These are phyloP conservation scores for Bassia scoparia DNA, from an alignment of 148 eudicot species.

Conservation along the genomic window DNA sequence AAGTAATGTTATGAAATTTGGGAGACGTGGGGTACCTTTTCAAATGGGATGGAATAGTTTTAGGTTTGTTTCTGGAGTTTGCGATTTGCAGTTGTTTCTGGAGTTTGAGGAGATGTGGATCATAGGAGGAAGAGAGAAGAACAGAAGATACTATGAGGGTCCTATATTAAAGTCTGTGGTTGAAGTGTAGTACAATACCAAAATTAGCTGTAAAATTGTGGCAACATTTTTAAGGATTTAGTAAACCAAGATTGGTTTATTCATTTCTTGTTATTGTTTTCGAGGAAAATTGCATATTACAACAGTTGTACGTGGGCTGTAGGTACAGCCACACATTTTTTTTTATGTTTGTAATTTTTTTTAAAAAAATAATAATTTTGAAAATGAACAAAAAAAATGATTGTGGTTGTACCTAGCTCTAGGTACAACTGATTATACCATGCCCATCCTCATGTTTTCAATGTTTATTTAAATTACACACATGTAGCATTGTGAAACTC, in stretches of 20 bases:
- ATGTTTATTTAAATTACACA: too few relatives aligned
- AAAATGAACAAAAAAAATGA: too few relatives aligned
- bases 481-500: too few relatives aligned
- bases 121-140: neutral
- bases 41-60: neutral
- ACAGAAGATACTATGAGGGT: neutral
- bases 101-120: neutral
- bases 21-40: neutral
- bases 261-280: too few relatives aligned
- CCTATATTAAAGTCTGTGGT: neutral
- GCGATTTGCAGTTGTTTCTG: neutral
- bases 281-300: too few relatives aligned
- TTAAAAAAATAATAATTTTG: too few relatives aligned
- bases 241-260: neutral
- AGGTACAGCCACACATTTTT: too few relatives aligned
- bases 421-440: too few relatives aligned
- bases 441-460: too few relatives aligned
- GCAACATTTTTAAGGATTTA: neutral
- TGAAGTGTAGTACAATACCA: neutral
- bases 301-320: too few relatives aligned
- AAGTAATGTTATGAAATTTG: neutral
- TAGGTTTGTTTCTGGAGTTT: neutral
- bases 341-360: too few relatives aligned
- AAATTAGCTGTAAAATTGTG: neutral
- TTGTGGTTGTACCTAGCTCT: too few relatives aligned